Evolutionary conservation across 306 rosid genomes (phyloP).

Genomic region (Trichosanthes cucumerina): DNA sequence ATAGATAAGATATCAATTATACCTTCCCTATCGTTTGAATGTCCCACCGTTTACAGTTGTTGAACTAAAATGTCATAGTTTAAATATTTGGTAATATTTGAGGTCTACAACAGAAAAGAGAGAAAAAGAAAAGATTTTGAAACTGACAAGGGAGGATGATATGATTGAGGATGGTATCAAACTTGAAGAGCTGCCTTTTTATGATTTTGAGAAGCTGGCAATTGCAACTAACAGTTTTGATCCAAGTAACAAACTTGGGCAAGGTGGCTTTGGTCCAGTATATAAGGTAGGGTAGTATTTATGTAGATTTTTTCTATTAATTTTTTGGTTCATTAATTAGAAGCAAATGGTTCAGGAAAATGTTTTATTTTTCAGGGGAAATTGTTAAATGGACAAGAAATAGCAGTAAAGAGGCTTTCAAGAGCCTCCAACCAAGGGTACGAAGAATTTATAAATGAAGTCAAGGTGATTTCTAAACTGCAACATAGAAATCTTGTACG

Average conservation of each 20-base stretch:
- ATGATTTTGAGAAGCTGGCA: slow-evolving; percentile 22
- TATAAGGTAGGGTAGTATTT: not conserved
- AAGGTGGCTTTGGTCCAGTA: slow-evolving; percentile 7
- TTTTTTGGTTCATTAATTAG: not conserved
- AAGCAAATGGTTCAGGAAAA: not conserved
- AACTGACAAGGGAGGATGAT: not conserved
- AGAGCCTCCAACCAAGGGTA: slow-evolving; percentile 29
- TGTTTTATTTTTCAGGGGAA: slow-evolving; percentile 12
- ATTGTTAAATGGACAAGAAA: slow-evolving; percentile 25
- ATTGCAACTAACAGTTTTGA: slow-evolving; percentile 33
- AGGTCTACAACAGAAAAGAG: not conserved
- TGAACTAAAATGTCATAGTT: too few species aligned
- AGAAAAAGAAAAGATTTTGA: not conserved
- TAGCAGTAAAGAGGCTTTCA: slow-evolving; percentile 32
- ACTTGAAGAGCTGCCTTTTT: slow-evolving; percentile 27
- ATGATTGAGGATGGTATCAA: not conserved
- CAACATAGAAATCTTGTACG: slow-evolving; percentile 45
- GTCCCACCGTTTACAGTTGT: too few species aligned
- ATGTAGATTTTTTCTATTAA: not conserved
- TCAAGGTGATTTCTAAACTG: slow-evolving; percentile 31
- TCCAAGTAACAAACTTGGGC: slow-evolving; percentile 15
- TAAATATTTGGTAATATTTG: not conserved
- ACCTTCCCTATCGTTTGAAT: too few species aligned
- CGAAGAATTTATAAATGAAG: slow-evolving; percentile 40
- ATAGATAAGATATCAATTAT: too few species aligned